Evolutionary conservation across 768 basidiomycete genomes (phyloP).

Genomic region (Leccinellum rugosiceps): DNA sequence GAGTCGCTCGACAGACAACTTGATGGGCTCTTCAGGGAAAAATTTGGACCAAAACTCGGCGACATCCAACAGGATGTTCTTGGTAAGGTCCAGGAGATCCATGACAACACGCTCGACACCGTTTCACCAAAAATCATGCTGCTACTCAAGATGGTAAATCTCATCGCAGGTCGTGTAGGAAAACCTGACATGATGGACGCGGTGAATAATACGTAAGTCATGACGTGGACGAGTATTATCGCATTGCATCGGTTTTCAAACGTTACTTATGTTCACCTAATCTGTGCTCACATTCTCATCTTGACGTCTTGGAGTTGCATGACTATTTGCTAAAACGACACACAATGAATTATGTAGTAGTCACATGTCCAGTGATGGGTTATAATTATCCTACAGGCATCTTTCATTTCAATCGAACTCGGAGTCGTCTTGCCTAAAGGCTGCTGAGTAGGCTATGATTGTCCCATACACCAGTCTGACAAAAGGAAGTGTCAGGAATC

Average conservation of each 20-base stretch:
- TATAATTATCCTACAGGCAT: not conserved
- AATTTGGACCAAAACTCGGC: constrained; percentile 17
- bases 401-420: constrained; percentile 63
- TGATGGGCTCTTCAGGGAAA: constrained; percentile 24
- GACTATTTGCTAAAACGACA: constrained; percentile 4
- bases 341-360: constrained; percentile 8
- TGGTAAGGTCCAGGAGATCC: constrained; percentile 19
- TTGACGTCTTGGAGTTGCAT: not conserved
- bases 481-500: not conserved
- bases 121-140: constrained; percentile 27
- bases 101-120: constrained; percentile 20
- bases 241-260: not conserved
- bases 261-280: not conserved
- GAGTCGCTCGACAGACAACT: constrained; percentile 25
- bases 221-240: not conserved
- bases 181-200: constrained; percentile 14
- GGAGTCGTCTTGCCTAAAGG: constrained; percentile 77
- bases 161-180: constrained; percentile 26
- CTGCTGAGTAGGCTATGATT: constrained; percentile 82
- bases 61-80: constrained; percentile 26
- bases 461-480: constrained; percentile 82
- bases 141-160: constrained; percentile 30
- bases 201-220: constrained; percentile 3
- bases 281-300: not conserved
- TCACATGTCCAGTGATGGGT: constrained; percentile 13